These are phyloP conservation scores for Sicyos baderoa DNA, from an alignment of 306 rosid species.

Conservation along the genomic window DNA sequence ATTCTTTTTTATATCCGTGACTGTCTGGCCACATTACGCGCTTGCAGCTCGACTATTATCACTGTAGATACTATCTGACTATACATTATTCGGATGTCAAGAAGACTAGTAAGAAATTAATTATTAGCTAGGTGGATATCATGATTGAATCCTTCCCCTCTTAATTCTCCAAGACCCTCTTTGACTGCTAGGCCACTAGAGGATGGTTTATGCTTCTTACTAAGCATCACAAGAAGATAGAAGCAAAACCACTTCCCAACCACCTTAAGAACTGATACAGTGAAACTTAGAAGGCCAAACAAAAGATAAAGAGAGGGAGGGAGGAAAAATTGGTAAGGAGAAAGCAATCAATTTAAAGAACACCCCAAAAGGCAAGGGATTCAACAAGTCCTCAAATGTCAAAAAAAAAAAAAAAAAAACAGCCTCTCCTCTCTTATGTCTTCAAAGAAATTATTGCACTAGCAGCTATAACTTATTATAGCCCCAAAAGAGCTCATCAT, in stretches of 20 bases:
- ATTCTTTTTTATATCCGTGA: too few relatives aligned
- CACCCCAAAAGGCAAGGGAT: neutral
- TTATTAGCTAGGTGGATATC: too few relatives aligned
- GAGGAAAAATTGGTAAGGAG: neutral
- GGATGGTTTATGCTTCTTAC: neutral
- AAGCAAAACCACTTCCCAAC: neutral
- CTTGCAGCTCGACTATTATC: too few relatives aligned
- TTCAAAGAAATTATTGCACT: neutral
- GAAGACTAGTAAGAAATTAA: too few relatives aligned
- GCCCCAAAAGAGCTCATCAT: conserved; percentile 10
- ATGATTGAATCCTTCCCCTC: too few relatives aligned
- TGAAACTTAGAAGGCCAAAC: neutral
- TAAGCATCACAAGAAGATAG: neutral
- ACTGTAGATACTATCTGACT: too few relatives aligned
- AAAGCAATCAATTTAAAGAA: neutral
- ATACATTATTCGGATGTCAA: too few relatives aligned
- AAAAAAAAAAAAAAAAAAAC: neutral
- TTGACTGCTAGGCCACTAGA: too few relatives aligned
- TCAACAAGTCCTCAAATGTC: neutral
- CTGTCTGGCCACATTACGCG: too few relatives aligned
- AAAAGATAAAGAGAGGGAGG: neutral
- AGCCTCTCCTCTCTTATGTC: neutral
- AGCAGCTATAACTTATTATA: neutral
- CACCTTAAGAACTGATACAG: neutral
- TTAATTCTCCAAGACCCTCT: too few relatives aligned